These are phyloP conservation scores for Acer yangbiense DNA, from an alignment of 345 rosid genomes.

Conservation along the genomic window DNA sequence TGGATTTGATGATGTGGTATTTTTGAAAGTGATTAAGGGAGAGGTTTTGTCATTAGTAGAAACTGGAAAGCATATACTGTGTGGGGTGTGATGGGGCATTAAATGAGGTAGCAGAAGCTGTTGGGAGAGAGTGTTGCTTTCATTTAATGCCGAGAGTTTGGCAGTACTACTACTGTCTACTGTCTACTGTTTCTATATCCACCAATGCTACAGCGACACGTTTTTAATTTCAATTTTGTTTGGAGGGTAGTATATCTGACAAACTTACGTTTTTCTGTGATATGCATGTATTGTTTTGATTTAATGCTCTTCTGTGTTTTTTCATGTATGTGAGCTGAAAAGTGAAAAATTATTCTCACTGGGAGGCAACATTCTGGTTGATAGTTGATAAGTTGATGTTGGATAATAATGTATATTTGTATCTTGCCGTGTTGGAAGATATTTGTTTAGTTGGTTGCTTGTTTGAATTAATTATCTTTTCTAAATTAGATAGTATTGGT, in stretches of 20 bases:
- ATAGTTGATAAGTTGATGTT: too few species aligned
- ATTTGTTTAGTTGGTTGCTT: too few species aligned
- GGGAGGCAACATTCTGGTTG: neutral
- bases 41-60: neutral
- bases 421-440: neutral
- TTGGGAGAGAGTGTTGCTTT: slow-evolving; percentile 29
- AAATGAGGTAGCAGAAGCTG: slow-evolving; percentile 39
- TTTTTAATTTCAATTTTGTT: neutral
- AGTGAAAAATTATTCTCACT: neutral
- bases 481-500: too few species aligned
- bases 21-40: neutral
- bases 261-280: too few species aligned
- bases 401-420: too few species aligned
- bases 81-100: slow-evolving; percentile 18
- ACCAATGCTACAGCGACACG: slow-evolving; percentile 24
- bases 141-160: slow-evolving; percentile 31
- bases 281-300: too few species aligned
- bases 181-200: neutral
- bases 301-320: neutral
- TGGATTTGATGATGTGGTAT: neutral
- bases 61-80: neutral
- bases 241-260: neutral
- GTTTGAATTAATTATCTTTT: too few species aligned
- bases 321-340: neutral
- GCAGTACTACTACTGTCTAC: neutral